Conservation (phyloP, 805 yeast genomes). For the Kluyveromyces siamensis region DNA sequence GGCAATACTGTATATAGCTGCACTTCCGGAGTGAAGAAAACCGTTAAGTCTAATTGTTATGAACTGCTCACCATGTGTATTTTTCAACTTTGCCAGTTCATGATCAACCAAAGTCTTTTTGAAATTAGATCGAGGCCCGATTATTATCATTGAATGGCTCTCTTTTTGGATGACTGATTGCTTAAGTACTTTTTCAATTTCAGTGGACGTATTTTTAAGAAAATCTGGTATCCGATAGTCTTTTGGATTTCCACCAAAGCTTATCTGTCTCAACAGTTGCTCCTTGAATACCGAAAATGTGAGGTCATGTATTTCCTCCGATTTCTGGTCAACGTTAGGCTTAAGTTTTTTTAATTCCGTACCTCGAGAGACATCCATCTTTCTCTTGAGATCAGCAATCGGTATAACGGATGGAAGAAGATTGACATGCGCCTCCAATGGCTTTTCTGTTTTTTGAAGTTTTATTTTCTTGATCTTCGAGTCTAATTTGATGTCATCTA, state of each 20-base stretch:
- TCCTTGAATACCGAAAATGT: slow-evolving; percentile 14
- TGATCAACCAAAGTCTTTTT: slow-evolving; percentile 56
- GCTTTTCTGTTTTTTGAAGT: slow-evolving; percentile 7
- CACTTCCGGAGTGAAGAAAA: slow-evolving; percentile 56
- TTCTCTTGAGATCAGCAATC: neutral
- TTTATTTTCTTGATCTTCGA: slow-evolving; percentile 12
- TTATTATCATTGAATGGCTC: slow-evolving; percentile 69
- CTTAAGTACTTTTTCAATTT: slow-evolving; percentile 49
- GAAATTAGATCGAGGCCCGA: slow-evolving; percentile 78
- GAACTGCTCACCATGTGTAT: slow-evolving; percentile 39
- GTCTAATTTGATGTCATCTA: slow-evolving; percentile 18
- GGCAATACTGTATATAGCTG: slow-evolving; percentile 81
- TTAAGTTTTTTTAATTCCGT: neutral
- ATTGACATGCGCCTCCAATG: too few species aligned
- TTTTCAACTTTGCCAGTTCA: slow-evolving; percentile 40
- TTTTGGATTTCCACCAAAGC: slow-evolving; percentile 14
- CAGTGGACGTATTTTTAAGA: slow-evolving; percentile 25
- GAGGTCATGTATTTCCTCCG: slow-evolving; percentile 5
- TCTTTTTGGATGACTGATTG: slow-evolving; percentile 60
- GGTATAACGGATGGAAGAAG: neutral
- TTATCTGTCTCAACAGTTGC: slow-evolving; percentile 14
- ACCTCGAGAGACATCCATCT: neutral
- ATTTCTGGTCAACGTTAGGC: neutral
- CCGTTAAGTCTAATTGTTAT: slow-evolving; percentile 63
- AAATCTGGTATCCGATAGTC: slow-evolving; percentile 14